A percentile compares a stretch with the other conserved stretches of the same genome.
Conservation (phyloP, 352 stramenopile species). For the Phytophthora cactorum region DNA sequence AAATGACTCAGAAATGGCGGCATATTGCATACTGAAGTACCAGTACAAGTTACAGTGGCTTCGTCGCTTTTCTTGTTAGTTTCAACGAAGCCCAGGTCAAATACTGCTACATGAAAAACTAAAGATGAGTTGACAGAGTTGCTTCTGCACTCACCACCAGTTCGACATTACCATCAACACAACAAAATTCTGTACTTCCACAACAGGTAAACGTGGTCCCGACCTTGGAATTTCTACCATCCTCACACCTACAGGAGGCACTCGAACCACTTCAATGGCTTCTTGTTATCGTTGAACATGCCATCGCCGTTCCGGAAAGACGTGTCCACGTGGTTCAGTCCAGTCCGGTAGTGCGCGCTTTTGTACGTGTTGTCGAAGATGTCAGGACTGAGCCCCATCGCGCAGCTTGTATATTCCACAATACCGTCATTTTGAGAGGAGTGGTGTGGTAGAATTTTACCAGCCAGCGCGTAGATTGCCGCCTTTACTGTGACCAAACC, state of each 20-base stretch:
- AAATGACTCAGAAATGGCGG: too few relatives aligned
- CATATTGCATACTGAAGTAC: too few relatives aligned
- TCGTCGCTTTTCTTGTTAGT: too few relatives aligned
- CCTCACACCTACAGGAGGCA: slow-evolving; percentile 49
- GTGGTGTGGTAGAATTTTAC: slow-evolving; percentile 37
- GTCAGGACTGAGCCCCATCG: slow-evolving; percentile 31
- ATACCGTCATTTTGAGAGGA: slow-evolving; percentile 49
- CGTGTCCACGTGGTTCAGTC: slow-evolving; percentile 67
- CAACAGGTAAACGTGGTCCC: slow-evolving; percentile 1
- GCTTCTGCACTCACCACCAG: not conserved
- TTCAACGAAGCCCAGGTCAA: too few relatives aligned
- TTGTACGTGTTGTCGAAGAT: slow-evolving; percentile 47
- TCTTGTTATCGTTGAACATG: slow-evolving; percentile 52
- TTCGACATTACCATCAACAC: slow-evolving; percentile 21
- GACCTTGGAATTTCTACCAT: slow-evolving; percentile 7
- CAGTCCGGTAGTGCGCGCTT: slow-evolving; percentile 47
- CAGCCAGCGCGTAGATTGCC: slow-evolving; percentile 39
- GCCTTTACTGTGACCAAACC: slow-evolving; percentile 42
- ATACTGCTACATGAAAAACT: too few relatives aligned
- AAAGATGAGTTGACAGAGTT: not conserved
- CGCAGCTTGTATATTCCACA: slow-evolving; percentile 60
- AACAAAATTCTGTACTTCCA: slow-evolving; percentile 21
- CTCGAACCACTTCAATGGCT: slow-evolving; percentile 76
- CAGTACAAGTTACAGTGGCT: too few relatives aligned
- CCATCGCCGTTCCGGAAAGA: slow-evolving; percentile 66